Evolutionary conservation across 2,329 filamentous ascomycete species (phyloP).

Genomic region (Diaporthe batatas): DNA sequence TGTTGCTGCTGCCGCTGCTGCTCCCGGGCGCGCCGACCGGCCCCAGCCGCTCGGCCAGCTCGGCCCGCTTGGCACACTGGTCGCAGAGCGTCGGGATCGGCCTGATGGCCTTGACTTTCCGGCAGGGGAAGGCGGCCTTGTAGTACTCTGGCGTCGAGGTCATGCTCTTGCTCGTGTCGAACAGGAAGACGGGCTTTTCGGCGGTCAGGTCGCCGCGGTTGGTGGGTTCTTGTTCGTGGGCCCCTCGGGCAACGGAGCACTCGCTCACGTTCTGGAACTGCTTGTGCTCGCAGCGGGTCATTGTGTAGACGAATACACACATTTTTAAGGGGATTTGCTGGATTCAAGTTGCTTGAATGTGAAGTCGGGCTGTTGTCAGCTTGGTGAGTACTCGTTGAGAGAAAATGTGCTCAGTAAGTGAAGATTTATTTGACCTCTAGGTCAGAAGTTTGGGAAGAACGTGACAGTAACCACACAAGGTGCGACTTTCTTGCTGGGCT

Average conservation of each 20-base stretch:
- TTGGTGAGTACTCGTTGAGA: not conserved
- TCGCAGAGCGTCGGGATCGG: slow-evolving; percentile 34
- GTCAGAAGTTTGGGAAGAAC: not conserved
- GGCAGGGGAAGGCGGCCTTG: slow-evolving; percentile 16
- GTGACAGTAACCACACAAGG: not conserved
- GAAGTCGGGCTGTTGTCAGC: not conserved
- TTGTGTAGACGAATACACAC: slow-evolving; percentile 51
- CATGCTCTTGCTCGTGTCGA: slow-evolving; percentile 39
- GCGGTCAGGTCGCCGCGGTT: slow-evolving; percentile 43
- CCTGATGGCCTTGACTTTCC: slow-evolving; percentile 37
- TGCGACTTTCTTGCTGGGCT: not conserved
- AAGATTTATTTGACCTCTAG: not conserved
- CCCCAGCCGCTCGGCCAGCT: not conserved
- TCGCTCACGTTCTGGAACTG: slow-evolving; percentile 53
- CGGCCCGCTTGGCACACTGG: slow-evolving; percentile 13
- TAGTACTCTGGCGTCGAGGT: slow-evolving; percentile 34
- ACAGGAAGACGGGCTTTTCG: slow-evolving; percentile 41
- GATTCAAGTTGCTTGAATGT: not conserved
- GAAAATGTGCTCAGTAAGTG: not conserved
- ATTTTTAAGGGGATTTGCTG: slow-evolving; percentile 43
- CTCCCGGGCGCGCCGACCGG: not conserved
- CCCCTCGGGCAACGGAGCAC: slow-evolving; percentile 48
- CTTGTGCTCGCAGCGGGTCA: slow-evolving; percentile 49
- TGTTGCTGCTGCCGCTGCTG: not conserved
- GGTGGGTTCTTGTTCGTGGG: slow-evolving; percentile 41